Percentiles rank a stretch among this genome's conserved stretches.
These are phyloP conservation scores for Tulasnella sp. DNA, from an alignment of 768 basidiomycete genomes.

Conservation along the genomic window DNA sequence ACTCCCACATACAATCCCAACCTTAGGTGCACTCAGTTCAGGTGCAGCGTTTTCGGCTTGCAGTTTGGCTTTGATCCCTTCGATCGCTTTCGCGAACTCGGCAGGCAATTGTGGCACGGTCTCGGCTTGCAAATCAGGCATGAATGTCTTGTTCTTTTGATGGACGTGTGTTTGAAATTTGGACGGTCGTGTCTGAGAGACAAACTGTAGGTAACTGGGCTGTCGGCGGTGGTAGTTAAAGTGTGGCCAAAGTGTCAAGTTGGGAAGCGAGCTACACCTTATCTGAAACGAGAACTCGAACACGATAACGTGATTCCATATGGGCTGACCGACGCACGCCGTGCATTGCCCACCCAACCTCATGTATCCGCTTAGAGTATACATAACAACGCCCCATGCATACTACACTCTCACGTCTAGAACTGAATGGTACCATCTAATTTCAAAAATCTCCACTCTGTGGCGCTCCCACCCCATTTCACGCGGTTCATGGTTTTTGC, in stretches of 20 bases:
- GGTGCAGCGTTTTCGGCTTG: conserved; percentile 19
- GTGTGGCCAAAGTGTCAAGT: background rate
- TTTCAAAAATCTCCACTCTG: background rate
- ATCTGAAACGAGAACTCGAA: background rate
- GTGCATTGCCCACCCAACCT: background rate
- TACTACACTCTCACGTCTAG: background rate
- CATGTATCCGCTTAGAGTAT: background rate
- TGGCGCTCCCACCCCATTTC: background rate
- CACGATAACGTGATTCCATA: background rate
- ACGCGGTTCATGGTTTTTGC: background rate
- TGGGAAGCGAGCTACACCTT: background rate
- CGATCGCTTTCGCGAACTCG: conserved; percentile 21
- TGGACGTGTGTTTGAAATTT: background rate
- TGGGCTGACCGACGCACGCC: background rate
- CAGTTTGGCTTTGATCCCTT: conserved; percentile 23
- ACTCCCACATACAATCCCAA: conserved; percentile 83
- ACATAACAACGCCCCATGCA: background rate
- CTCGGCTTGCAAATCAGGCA: background rate
- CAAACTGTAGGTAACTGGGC: background rate
- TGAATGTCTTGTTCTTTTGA: background rate
- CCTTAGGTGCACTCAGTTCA: conserved; percentile 46
- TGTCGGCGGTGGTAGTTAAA: background rate
- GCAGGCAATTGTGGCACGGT: conserved; percentile 5
- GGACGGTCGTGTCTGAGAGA: background rate
- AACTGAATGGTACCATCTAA: background rate